These are phyloP conservation scores for Rhizophagus clarus DNA, from an alignment of 192 early-diverging fungal species.

Conservation along the genomic window DNA sequence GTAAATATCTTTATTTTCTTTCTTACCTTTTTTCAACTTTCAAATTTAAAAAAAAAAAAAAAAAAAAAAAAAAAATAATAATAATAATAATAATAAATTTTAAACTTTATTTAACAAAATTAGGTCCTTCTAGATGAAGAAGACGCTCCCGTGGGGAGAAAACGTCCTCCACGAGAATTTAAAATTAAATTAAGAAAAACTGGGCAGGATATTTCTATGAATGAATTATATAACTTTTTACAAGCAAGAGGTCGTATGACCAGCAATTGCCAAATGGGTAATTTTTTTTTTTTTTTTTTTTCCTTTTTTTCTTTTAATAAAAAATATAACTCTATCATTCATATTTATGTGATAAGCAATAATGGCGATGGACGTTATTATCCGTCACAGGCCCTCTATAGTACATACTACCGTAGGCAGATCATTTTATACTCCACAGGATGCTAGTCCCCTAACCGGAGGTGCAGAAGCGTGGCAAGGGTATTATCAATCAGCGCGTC, in stretches of 20 bases:
- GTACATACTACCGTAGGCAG: slow-evolving; percentile 77
- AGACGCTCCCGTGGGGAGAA: slow-evolving; percentile 14
- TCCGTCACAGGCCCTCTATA: slow-evolving; percentile 75
- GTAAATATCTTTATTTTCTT: slow-evolving; percentile 33
- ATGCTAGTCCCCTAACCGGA: slow-evolving; percentile 51
- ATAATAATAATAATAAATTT: no score
- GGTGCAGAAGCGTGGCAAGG: slow-evolving; percentile 93
- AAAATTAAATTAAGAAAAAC: slow-evolving; percentile 64
- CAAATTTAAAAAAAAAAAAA: neutral
- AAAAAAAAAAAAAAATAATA: no score
- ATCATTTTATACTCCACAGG: slow-evolving; percentile 85
- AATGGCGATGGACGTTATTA: slow-evolving; percentile 74
- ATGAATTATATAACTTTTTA: slow-evolving; percentile 59
- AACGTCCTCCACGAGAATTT: slow-evolving; percentile 57
- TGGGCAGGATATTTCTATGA: slow-evolving; percentile 62
- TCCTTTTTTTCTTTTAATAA: neutral
- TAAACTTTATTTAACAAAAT: neutral
- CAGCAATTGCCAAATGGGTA: slow-evolving; percentile 39
- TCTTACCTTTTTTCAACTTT: neutral
- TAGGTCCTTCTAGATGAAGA: slow-evolving; percentile 50
- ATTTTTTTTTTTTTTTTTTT: neutral
- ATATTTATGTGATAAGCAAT: slow-evolving; percentile 38
- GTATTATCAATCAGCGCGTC: slow-evolving; percentile 85
- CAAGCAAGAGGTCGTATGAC: slow-evolving; percentile 43
- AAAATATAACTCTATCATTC: neutral